These are phyloP conservation scores for Skeletonema potamos DNA, from an alignment of 108 stramenopile genomes.

Conservation along the genomic window DNA sequence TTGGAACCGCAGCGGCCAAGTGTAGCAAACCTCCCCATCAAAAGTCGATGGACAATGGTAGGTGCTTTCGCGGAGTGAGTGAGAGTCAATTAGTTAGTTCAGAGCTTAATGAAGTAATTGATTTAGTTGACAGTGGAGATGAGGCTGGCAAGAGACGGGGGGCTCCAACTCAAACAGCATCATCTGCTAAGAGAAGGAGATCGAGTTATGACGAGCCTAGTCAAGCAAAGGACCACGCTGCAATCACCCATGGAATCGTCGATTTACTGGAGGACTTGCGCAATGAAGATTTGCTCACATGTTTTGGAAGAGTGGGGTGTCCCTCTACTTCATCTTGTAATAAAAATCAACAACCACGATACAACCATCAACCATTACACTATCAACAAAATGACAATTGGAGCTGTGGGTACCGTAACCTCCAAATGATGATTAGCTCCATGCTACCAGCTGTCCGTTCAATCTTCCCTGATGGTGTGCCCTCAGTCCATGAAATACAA, in stretches of 20 bases:
- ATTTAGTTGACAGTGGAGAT: neutral
- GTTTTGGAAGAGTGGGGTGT: neutral
- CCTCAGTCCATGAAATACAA: constrained; percentile 60
- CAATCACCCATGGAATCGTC: neutral
- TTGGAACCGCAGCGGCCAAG: neutral
- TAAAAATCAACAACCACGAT: constrained; percentile 26
- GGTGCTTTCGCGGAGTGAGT: neutral
- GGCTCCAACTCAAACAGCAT: neutral
- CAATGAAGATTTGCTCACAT: neutral
- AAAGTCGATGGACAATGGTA: neutral
- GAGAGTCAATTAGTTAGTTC: neutral
- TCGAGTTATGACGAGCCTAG: neutral
- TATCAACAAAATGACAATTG: constrained; percentile 69
- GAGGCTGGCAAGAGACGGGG: neutral
- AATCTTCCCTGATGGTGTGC: constrained; percentile 48
- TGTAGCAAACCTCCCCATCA: neutral
- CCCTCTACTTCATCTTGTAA: neutral
- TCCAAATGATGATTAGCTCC: constrained; percentile 75
- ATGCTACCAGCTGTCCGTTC: constrained; percentile 49
- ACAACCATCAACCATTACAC: constrained; percentile 33
- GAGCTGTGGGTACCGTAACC: constrained; percentile 82
- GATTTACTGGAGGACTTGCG: neutral
- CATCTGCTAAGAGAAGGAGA: neutral
- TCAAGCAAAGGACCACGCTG: neutral
- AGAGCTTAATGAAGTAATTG: neutral